Base-by-base conservation (phyloP, 768 basidiomycete genomes). In the Trametes gibbosa region DNA sequence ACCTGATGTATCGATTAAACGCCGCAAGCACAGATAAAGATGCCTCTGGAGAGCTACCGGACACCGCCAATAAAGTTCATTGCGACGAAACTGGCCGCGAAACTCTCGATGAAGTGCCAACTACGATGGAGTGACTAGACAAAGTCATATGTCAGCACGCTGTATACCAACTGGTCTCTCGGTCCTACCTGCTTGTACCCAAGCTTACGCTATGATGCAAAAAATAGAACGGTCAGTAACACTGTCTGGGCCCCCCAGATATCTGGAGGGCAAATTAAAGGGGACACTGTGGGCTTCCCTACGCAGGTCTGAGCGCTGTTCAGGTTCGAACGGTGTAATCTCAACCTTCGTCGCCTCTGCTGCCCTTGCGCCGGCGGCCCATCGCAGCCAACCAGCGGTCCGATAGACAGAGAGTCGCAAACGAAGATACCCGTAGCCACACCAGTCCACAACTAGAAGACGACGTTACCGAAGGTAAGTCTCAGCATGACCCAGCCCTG, bases 261-360 rank as follows among this genome's bases (percentile, higher is more conserved):
- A 71, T 66, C 72, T 76, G 73, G 75, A 70, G 63, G 69, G 72
- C 69, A 71, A 73, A 70, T 75, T 76, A 58, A 62, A 66, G 69
- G 72, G 66, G 76, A 87, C 78, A 84, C 88, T 88, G 83, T 79
- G 89, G 88, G 67, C 88, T 91, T 95, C 91, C 91, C 92, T 93
- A 91, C 92, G 93, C 92, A 92, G 90, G 90, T 92, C 81, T 93
- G 82, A 92, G 84, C 89, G 81, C 91, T 92, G 88, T 82, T 91
- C 93, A 95, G 91, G 92, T 94, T 94, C 90, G 75, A 84, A 86
- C 93, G 92, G 92, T 95, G 84, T 95, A 60, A 90, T 95, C 93
- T 95, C 92, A 95, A 92, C 75, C 91, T 84, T 76, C 73, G 75
- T 74, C 73, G 74, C 72, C 51, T 57, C 61, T 57, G 48, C 65